Conservation (phyloP, 768 basidiomycete species). For the Tremella fuciformis region DNA sequence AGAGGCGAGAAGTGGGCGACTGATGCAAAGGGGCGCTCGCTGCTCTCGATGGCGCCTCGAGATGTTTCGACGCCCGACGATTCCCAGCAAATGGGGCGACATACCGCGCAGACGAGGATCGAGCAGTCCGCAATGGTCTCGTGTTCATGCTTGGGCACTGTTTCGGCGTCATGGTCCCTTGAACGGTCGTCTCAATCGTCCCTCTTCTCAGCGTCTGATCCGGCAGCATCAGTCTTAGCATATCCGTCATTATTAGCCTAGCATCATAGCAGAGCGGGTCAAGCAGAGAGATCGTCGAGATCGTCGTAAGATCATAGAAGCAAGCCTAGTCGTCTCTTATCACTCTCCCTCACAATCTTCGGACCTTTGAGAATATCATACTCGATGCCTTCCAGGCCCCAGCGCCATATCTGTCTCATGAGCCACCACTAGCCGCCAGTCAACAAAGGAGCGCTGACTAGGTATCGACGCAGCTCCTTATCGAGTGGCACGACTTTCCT, state of each 20-base stretch:
- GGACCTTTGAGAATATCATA: slow-evolving; percentile 39
- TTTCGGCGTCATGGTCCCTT: too few relatives aligned
- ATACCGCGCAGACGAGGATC: too few relatives aligned
- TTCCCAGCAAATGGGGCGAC: too few relatives aligned
- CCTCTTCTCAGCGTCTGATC: too few relatives aligned
- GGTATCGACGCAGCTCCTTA: slow-evolving; percentile 66
- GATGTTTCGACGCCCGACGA: too few relatives aligned
- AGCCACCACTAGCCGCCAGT: not conserved
- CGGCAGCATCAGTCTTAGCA: too few relatives aligned
- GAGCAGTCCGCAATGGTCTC: too few relatives aligned
- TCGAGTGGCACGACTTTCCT: slow-evolving; percentile 63
- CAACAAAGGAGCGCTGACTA: slow-evolving; percentile 55
- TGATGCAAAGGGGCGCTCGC: slow-evolving; percentile 18
- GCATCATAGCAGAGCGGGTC: too few relatives aligned
- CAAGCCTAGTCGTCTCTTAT: slow-evolving; percentile 18
- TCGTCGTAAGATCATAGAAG: not conserved
- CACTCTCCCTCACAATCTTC: slow-evolving; percentile 20
- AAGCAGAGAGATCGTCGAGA: not conserved
- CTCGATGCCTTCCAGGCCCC: slow-evolving; percentile 60
- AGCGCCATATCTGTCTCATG: slow-evolving; percentile 65
- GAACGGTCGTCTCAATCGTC: too few relatives aligned
- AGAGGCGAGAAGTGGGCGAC: too few relatives aligned
- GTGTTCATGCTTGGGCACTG: too few relatives aligned
- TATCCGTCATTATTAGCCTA: too few relatives aligned
- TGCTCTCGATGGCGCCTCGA: slow-evolving; percentile 7